These are phyloP conservation scores for Aspergillus quadrilineatus DNA, from an alignment of 2,329 filamentous ascomycete species.

Conservation along the genomic window DNA sequence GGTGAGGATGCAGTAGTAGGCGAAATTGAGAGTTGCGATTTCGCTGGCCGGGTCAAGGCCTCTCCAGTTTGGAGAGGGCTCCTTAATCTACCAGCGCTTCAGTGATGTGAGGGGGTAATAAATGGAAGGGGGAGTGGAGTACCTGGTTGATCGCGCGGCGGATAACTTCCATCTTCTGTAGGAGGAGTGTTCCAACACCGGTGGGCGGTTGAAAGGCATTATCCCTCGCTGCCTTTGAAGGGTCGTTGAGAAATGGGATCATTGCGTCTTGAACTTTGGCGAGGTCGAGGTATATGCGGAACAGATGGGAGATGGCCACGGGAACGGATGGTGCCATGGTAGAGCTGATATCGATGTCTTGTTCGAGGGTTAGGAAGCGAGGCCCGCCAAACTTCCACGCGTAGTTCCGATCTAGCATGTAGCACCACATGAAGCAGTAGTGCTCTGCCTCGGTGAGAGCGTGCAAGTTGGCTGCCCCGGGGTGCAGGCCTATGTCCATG, in stretches of 20 bases:
- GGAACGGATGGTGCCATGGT: too few species aligned
- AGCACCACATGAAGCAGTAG: slow-evolving; percentile 26
- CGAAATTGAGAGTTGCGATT: slow-evolving; percentile 22
- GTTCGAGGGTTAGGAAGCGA: background rate
- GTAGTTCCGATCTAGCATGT: slow-evolving; percentile 24
- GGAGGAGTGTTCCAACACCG: background rate
- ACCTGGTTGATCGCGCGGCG: background rate
- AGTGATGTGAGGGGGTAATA: too few species aligned
- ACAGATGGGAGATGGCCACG: slow-evolving; percentile 9
- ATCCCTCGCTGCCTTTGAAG: background rate
- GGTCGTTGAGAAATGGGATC: slow-evolving; percentile 11
- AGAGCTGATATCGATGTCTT: slow-evolving; percentile 5
- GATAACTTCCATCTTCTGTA: background rate
- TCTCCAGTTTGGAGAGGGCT: slow-evolving; percentile 17
- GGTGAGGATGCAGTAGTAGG: slow-evolving; percentile 23
- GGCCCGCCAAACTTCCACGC: slow-evolving; percentile 20
- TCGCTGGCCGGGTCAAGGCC: slow-evolving; percentile 20
- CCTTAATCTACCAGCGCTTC: slow-evolving; percentile 12
- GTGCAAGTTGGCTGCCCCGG: background rate
- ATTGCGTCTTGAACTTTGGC: slow-evolving; percentile 22
- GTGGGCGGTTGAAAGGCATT: background rate
- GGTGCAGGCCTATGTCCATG: slow-evolving; percentile 19
- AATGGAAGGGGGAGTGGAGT: background rate
- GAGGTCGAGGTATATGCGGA: slow-evolving; percentile 20
- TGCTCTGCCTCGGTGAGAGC: slow-evolving; percentile 19